Conservation (phyloP, 2,329 filamentous ascomycete genomes). For the Phaeomoniella chlamydospora region DNA sequence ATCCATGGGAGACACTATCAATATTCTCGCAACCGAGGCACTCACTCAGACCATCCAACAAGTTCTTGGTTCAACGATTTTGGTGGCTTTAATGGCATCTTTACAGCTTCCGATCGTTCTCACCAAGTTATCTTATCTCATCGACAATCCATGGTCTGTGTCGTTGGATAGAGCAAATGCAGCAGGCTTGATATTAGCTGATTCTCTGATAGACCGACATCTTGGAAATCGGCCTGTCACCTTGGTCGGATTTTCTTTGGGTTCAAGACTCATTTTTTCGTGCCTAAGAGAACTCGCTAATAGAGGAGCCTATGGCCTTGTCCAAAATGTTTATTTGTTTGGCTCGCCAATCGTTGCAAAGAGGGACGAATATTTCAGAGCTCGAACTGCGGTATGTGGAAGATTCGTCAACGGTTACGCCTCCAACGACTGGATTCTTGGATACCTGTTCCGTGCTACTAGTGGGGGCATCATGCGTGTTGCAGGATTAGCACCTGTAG, state of each 20-base stretch:
- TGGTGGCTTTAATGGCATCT: constrained; percentile 81
- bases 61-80: constrained; percentile 76
- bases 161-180: constrained; percentile 80
- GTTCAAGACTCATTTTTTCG: constrained; percentile 81
- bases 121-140: constrained; percentile 87
- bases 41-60: constrained; percentile 94
- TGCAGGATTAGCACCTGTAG: constrained; percentile 66
- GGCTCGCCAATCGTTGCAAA: constrained; percentile 86
- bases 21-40: constrained; percentile 95
- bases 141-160: constrained; percentile 98
- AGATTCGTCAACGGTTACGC: constrained; percentile 91
- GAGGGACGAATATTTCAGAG: constrained; percentile 72
- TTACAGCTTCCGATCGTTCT: constrained; percentile 83
- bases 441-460: constrained; percentile 88
- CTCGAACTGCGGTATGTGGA: constrained; percentile 74
- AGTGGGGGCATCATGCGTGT: constrained; percentile 81
- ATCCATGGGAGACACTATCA: constrained; percentile 97
- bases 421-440: constrained; percentile 91
- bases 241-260: constrained; percentile 86
- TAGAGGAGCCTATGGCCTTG: constrained; percentile 68
- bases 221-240: constrained; percentile 84
- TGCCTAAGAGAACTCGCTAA: constrained; percentile 76
- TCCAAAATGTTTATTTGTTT: constrained; percentile 93
- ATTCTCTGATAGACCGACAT: constrained; percentile 84
- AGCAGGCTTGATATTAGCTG: constrained; percentile 82